Conservation (phyloP, 2,329 filamentous ascomycete genomes). For the Colletotrichum filicis region DNA sequence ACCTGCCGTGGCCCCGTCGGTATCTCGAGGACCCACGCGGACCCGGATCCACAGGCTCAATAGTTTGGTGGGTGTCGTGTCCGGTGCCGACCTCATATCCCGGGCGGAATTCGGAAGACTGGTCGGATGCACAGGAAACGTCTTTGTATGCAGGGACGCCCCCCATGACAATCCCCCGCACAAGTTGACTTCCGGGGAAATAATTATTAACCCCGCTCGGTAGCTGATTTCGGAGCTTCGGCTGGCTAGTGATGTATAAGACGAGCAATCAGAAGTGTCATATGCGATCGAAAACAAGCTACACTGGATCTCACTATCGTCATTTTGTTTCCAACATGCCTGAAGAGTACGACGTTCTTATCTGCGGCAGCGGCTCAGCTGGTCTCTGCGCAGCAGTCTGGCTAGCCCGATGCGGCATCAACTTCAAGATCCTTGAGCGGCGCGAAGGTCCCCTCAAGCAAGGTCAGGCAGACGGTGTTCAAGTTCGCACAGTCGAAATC, state of each 20-base stretch:
- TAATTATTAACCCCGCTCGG: not conserved
- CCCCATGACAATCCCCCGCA: not conserved
- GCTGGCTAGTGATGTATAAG: not conserved
- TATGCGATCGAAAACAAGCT: not conserved
- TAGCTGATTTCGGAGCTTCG: not conserved
- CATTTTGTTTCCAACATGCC: not conserved
- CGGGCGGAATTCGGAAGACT: not conserved
- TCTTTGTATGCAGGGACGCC: not conserved
- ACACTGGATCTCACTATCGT: rapidly evolving
- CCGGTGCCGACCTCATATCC: not conserved
- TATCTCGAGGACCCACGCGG: slow-evolving; percentile 3
- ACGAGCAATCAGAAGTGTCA: not conserved
- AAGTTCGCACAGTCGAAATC: slow-evolving; percentile 70
- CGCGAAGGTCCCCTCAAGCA: slow-evolving; percentile 22
- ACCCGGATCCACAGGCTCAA: not conserved
- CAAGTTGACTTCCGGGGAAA: not conserved
- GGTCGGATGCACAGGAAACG: not conserved
- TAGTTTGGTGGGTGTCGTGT: not conserved
- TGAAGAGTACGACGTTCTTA: slow-evolving; percentile 25
- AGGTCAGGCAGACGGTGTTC: slow-evolving; percentile 73
- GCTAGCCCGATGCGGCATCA: slow-evolving; percentile 52
- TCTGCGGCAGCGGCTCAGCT: slow-evolving; percentile 42
- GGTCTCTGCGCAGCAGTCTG: slow-evolving; percentile 56
- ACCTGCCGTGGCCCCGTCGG: not conserved
- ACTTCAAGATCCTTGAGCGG: slow-evolving; percentile 53